Evolutionary conservation across 2,329 filamentous ascomycete genomes (phyloP), one percentile per base, ranked within the genome.

Genomic region (Epichloe sibirici): DNA sequence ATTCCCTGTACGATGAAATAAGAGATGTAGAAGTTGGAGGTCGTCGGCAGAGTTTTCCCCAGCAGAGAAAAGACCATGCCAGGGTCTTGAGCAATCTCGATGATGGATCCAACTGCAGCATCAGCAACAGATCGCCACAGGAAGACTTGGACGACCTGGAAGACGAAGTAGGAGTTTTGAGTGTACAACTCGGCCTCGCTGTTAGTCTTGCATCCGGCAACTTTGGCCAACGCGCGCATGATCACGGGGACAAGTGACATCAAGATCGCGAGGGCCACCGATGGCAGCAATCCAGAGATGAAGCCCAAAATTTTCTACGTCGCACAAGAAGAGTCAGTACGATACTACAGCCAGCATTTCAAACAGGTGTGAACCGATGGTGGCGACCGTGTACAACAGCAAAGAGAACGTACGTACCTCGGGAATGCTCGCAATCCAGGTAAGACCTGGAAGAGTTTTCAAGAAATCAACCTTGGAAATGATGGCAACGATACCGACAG

Each of bases 61-160:
- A 95, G 74, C 49, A 91, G 70, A 3, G 63, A 69, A 0, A 89
- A 82, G 25, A 83, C 79, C 1, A 68, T 68, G 6, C 69, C 63
- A 0, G 90, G 89, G 4, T 88, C 60, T 0, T 81, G 40, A 21
- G 80, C 74, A 50, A 94, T 83, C 44, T 82, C 62, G 13, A 77
- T 70, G 12, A 82, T 76, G 1, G 88, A 81, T 5, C 83, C 77
- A 6, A 88, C 79, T 9, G 90, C 90, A 2, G 88, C 83, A 39
- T 89, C 90, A 6, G 87, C 77, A 17, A 97, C 59, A 0, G 91
- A 95, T 6, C 87, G 83, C 40, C 97, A 82, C 49, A 97, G 71
- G 73, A 97, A 97, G 38, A 95, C 88, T 66, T 97, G 90, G n/a
- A 95, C 74, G 45, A 97, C 80, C 68, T 93, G 88, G 73, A 94